Percentiles rank a stretch among this genome's conserved stretches.
Evolutionary conservation across 169 alveolate species (phyloP).

Genomic region (Plasmodium coatneyi): DNA sequence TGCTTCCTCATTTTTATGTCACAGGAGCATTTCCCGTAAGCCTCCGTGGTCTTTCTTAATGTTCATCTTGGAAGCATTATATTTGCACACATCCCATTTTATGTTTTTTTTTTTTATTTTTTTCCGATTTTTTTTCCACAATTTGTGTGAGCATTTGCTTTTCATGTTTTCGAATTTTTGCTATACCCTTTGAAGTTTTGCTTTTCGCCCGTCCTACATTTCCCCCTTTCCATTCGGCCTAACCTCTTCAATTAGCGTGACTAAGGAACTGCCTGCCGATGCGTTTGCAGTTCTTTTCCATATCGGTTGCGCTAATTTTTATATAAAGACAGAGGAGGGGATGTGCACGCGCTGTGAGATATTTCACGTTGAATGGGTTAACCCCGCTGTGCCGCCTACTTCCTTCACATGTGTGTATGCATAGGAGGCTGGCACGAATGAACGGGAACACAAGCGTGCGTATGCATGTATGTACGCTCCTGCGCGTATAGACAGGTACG

Average conservation of each 20-base stretch:
- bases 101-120: neutral
- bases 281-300: neutral
- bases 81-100: neutral
- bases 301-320: neutral
- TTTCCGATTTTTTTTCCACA: neutral
- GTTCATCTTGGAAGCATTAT: neutral
- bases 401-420: slow-evolving; percentile 10
- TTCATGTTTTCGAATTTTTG: neutral
- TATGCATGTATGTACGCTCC: neutral
- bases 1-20: neutral
- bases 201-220: neutral
- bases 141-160: neutral
- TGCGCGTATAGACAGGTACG: neutral
- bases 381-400: neutral
- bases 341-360: neutral
- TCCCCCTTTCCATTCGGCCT: neutral
- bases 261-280: neutral
- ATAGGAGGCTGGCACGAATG: neutral
- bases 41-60: neutral
- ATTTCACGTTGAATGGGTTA: neutral
- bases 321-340: neutral
- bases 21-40: neutral
- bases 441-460: neutral
- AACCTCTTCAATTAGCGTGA: neutral
- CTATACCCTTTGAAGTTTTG: neutral